Evolutionary conservation across 108 stramenopile genomes (phyloP), one percentile per base, ranked within the genome.

Genomic region (Discostella stelligeroides): DNA sequence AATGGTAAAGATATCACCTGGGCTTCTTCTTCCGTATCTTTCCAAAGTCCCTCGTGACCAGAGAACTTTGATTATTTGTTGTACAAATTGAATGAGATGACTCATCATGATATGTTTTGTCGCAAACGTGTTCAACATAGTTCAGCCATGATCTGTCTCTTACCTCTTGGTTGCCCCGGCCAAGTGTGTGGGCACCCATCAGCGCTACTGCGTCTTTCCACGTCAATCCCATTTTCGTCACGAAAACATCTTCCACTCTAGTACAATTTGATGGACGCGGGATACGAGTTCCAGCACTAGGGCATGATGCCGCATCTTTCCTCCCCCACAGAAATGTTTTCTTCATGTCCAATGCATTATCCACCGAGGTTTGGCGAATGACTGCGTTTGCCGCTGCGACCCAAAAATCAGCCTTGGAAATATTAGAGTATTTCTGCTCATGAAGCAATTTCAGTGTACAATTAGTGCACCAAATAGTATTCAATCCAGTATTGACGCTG

Each of bases 391-490:
- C 79, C 17, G 68, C 43, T 9, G 79, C 79, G 18, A 80, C 64
- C 79, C 79, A 80, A 71, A 80, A 80, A 54, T 80, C 79, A 29
- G 79, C 79, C 30, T 74, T 29, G 4, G 79, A 80, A 9, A 80
- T 45, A 42, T 62, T 49, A 18, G 68, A 48, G 40, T 80, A 80
- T 43, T 61, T 76, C 7, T 43, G 28, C 24, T 46, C 53, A 37
- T 76, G 58, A 0, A 80, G 39, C 12, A 51, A 54, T 13, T 45
- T 80, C 20, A 80, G 50, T 18, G 46, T n/a, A 37, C 79, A 80
- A 42, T 48, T 46, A 7, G 49, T 29, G 53, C 79, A 80, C 79
- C 79, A 80, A 29, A 80, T 25, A 21, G 48, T 42, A 12, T 73
- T 60, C 41, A 80, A 28, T 15, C 79, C 79, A 13, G 41, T 45